A percentile compares a stretch with the other conserved stretches of the same genome.
Conservation (phyloP, 1,284 basidiomycete genomes). For the Ganoderma resinaceum region DNA sequence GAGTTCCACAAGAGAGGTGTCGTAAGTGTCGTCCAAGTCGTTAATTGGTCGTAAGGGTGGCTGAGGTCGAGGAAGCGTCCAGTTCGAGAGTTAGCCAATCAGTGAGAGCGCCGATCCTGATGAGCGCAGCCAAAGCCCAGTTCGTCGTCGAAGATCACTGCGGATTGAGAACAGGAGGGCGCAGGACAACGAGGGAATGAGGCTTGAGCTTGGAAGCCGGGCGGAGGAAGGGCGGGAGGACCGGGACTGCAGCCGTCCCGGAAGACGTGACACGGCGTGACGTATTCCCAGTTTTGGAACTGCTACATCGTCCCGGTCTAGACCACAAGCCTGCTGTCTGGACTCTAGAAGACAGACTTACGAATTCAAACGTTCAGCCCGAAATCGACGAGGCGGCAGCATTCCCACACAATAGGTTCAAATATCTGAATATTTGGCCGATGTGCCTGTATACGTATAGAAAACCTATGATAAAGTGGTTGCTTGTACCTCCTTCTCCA, state of each 20-base stretch:
- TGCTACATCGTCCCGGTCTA: not conserved
- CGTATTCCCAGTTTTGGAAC: not conserved
- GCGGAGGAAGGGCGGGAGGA: not conserved
- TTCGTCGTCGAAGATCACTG: not conserved
- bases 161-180: not conserved
- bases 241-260: not conserved
- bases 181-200: not conserved
- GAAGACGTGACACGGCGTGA: not conserved
- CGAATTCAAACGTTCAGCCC: not conserved
- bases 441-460: not conserved
- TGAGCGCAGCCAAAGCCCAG: not conserved
- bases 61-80: not conserved
- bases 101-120: not conserved
- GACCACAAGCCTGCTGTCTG: not conserved
- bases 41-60: slow-evolving; percentile 9
- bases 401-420: not conserved
- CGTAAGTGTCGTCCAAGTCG: slow-evolving; percentile 21
- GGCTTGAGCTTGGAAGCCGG: not conserved
- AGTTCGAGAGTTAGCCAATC: not conserved
- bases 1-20: not conserved
- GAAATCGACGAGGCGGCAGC: not conserved
- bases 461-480: slow-evolving; percentile 14
- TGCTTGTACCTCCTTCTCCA: slow-evolving; percentile 17
- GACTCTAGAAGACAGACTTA: not conserved
- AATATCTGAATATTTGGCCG: not conserved